Evolutionary conservation across 192 early-diverging fungal genomes (phyloP).

Genomic region (Pilaira anomala): DNA sequence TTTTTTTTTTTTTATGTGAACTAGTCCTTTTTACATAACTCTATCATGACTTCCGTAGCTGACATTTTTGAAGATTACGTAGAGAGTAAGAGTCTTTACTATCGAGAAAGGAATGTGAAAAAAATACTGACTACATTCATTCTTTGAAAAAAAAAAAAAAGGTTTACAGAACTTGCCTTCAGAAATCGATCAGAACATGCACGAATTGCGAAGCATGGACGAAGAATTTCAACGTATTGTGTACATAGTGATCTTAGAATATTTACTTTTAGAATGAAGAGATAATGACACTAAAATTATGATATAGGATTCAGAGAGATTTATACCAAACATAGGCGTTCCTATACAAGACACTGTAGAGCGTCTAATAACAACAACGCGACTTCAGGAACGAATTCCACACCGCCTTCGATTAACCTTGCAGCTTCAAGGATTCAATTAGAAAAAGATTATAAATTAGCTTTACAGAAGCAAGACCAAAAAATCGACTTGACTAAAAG

Average conservation of each 20-base stretch:
- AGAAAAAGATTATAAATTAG: conserved; percentile 45
- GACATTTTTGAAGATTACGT: conserved; percentile 55
- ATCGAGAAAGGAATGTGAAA: too few relatives aligned
- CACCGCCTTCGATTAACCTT: conserved; percentile 2
- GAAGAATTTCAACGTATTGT: conserved; percentile 42
- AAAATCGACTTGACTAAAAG: conserved; percentile 48
- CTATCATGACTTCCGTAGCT: conserved; percentile 36
- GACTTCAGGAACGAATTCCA: too few relatives aligned
- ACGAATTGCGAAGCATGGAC: conserved; percentile 40
- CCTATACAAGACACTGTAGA: conserved; percentile 10
- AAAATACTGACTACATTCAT: too few relatives aligned
- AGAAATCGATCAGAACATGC: conserved; percentile 52
- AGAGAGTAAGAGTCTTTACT: conserved; percentile 43
- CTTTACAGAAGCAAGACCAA: conserved; percentile 51
- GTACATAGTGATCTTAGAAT: not conserved
- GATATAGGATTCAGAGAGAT: conserved; percentile 15
- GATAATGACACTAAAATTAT: not conserved
- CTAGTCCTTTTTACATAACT: too few relatives aligned
- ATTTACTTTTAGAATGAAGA: not conserved
- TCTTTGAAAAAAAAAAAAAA: conserved; percentile 15
- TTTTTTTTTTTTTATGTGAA: too few relatives aligned
- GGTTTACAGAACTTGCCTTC: conserved; percentile 52
- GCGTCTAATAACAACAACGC: not conserved
- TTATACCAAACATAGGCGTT: conserved; percentile 19
- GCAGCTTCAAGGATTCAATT: conserved; percentile 19